Conservation (phyloP, 2,329 filamentous ascomycete genomes). For the Arthrobotrys pseudoclavata region DNA sequence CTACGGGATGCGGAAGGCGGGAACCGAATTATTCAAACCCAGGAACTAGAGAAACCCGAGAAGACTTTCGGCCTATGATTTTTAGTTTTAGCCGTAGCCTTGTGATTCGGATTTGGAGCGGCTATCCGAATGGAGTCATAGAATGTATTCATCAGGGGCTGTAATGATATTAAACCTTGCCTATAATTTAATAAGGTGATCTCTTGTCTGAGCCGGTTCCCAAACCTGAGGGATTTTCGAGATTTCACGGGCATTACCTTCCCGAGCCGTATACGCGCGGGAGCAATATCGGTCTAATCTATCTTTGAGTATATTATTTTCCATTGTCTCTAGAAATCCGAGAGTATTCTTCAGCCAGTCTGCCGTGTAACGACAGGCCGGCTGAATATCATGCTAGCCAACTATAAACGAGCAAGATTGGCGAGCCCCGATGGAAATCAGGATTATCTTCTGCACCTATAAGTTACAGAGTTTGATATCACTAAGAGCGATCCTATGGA, state of each 20-base stretch:
- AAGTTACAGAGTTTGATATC: background rate
- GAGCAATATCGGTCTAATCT: constrained; percentile 12
- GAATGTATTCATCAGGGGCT: background rate
- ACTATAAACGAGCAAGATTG: constrained; percentile 22
- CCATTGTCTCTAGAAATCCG: background rate
- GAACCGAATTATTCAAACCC: constrained; percentile 29
- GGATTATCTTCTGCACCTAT: constrained; percentile 13
- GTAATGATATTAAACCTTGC: background rate
- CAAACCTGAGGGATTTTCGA: constrained; percentile 23
- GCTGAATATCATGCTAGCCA: constrained; percentile 9
- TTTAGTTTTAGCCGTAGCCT: constrained; percentile 14
- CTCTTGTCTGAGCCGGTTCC: background rate
- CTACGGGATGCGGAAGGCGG: constrained; percentile 14
- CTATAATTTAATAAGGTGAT: background rate
- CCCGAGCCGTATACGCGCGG: constrained; percentile 5
- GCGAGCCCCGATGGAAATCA: constrained; percentile 22
- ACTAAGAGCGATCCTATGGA: constrained; percentile 12
- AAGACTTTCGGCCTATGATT: constrained; percentile 17
- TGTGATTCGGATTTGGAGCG: constrained; percentile 14
- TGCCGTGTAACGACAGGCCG: constrained; percentile 35
- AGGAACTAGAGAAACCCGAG: constrained; percentile 18
- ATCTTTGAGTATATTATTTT: background rate
- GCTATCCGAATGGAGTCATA: constrained; percentile 1
- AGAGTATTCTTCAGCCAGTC: constrained; percentile 1
- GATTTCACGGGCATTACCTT: background rate